Percentiles rank a stretch among this genome's conserved stretches.
Conservation (phyloP, 1,284 basidiomycete species). For the Trametes hirsuta region DNA sequence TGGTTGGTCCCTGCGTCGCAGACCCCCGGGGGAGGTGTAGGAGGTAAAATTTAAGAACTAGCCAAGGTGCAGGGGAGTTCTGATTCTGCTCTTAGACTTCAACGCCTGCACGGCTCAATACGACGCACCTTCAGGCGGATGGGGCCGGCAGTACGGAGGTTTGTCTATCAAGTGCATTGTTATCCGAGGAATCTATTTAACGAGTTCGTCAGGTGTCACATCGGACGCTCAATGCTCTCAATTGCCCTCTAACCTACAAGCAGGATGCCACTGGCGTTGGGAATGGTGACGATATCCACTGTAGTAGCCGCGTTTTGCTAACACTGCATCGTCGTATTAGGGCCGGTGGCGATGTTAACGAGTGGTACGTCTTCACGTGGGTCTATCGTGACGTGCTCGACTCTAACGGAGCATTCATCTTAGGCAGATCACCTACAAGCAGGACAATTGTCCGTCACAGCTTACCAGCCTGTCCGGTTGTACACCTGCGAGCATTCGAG, state of each 20-base stretch:
- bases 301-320: not conserved
- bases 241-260: slow-evolving; percentile 28
- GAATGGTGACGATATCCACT: slow-evolving; percentile 19
- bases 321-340: slow-evolving; percentile 1
- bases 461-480: slow-evolving; percentile 27
- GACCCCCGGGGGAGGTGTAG: slow-evolving; percentile 25
- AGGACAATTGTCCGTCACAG: slow-evolving; percentile 28
- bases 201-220: slow-evolving; percentile 15
- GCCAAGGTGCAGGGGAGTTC: not conserved
- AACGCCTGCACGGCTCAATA: slow-evolving; percentile 30
- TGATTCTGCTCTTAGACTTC: slow-evolving; percentile 14
- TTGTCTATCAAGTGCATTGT: not conserved
- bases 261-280: slow-evolving; percentile 31
- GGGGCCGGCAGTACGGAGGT: slow-evolving; percentile 29
- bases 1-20: not conserved
- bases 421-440: slow-evolving; percentile 24
- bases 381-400: not conserved
- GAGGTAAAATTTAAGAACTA: not conserved
- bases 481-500: slow-evolving; percentile 22
- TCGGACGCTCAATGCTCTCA: slow-evolving; percentile 26
- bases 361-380: slow-evolving; percentile 9
- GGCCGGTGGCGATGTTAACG: slow-evolving; percentile 28
- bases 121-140: slow-evolving; percentile 22
- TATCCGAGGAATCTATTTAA: not conserved
- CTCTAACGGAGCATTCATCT: not conserved